Evolutionary conservation across 2,329 filamentous ascomycete genomes (phyloP), one percentile per base, ranked within the genome.

Genomic region (Kalaharituber pfeilii): DNA sequence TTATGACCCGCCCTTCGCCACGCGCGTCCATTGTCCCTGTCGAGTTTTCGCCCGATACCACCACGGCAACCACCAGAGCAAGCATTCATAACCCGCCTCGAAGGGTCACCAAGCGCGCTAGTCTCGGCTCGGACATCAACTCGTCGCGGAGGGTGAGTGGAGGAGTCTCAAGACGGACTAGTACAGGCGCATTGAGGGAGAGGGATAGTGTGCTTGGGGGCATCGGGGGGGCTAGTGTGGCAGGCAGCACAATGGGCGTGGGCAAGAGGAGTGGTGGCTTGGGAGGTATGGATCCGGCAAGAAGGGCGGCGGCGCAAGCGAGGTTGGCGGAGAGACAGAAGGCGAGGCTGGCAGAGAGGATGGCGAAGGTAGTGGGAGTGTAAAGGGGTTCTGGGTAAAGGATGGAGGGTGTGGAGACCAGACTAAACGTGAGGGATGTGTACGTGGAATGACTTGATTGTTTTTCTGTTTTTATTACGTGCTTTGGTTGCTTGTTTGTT

Each of bases 291-390:
- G 59, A 61, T 33, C 57, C 59, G 44, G 53, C 39, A 9, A 47
- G 58, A 44, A 58, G n/a, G 42, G 59, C 57, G 24, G 59, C 59
- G 15, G 52, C 59, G 20, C 57, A 56, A 49, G 50, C 52, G 45
- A 59, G 59, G 50, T 26, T 61, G n/a, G 56, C 55, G 22, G 59
- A 61, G 29, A 60, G 45, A 45, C 59, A 55, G 39, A 20, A 25
- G 42, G n/a, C 25, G 42, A 47, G 24, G 42, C 5, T 25, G 42
- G 50, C 50, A 20, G 39, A 36, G 36, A 52, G 53, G 27, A 26
- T 8, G 18, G 9, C 50, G 11, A 9, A 18, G n/a, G n/a, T 28
- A 28, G 11, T 20, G 27, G 20, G 3, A 26, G 20, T 39, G 22
- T 24, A 9, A 29, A 27, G 27, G 15, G 26, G 44, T 52, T 42